Evolutionary conservation across 495 filamentous ascomycete genomes (phyloP).

Genomic region (Annulohypoxylon maeteangense): DNA sequence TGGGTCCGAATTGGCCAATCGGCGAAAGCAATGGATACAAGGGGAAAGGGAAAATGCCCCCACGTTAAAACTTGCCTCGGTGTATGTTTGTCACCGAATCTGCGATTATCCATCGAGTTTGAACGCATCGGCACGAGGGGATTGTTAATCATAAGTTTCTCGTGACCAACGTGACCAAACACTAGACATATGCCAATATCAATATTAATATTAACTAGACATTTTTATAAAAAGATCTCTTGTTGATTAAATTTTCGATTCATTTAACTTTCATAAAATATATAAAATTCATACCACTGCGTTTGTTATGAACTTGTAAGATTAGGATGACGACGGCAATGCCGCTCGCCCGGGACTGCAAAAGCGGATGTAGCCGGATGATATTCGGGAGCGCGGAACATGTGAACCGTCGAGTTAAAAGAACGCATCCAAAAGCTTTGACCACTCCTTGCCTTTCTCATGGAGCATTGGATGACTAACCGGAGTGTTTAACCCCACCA

Average conservation of each 20-base stretch:
- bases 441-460: slow-evolving; percentile 7
- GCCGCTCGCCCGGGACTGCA: slow-evolving; percentile 40
- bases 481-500: slow-evolving; percentile 45
- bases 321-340: slow-evolving; percentile 14
- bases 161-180: neutral
- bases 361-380: slow-evolving; percentile 31
- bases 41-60: slow-evolving; percentile 22
- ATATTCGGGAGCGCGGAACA: slow-evolving; percentile 44
- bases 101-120: neutral
- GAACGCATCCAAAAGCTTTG: slow-evolving; percentile 18
- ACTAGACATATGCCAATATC: neutral
- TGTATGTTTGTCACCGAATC: slow-evolving; percentile 35
- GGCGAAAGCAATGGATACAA: slow-evolving; percentile 24
- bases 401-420: slow-evolving; percentile 28
- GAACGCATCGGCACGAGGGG: slow-evolving; percentile 29
- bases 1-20: slow-evolving; percentile 45
- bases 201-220: neutral
- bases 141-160: slow-evolving; percentile 25
- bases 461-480: slow-evolving; percentile 1
- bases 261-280: neutral
- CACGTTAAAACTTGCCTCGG: slow-evolving; percentile 41
- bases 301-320: slow-evolving; percentile 2
- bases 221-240: neutral
- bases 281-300: slow-evolving; percentile 1
- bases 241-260: neutral